Conservation (phyloP, 306 rosid genomes). For the Spatholobus suberectus region DNA sequence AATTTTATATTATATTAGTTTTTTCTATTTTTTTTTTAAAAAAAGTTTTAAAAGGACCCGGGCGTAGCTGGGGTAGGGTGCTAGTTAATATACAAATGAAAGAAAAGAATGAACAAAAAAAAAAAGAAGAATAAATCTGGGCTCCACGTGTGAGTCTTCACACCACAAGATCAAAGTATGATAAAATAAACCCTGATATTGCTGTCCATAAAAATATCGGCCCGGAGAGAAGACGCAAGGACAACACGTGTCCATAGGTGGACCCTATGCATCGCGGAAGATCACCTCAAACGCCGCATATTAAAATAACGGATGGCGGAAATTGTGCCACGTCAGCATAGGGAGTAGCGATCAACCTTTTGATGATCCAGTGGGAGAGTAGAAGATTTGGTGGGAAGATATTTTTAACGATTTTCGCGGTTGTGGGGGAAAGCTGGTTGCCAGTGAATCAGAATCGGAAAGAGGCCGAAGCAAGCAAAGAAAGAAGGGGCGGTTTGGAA, state of each 20-base stretch:
- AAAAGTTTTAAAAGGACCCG: too few relatives aligned
- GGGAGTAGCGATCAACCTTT: constrained; percentile 50
- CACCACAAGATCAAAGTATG: constrained; percentile 37
- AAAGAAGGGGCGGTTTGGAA: background rate
- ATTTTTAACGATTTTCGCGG: constrained; percentile 50
- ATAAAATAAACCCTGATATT: constrained; percentile 27
- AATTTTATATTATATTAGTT: too few relatives aligned
- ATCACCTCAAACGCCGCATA: background rate
- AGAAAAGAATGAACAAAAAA: background rate
- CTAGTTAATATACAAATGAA: too few relatives aligned
- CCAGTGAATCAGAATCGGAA: constrained; percentile 15
- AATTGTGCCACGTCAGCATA: constrained; percentile 45
- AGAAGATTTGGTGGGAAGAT: constrained; percentile 39
- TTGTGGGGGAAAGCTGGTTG: constrained; percentile 37
- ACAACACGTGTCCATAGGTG: constrained; percentile 31
- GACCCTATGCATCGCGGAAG: constrained; percentile 28
- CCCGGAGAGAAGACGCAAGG: background rate
- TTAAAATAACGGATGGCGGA: constrained; percentile 44
- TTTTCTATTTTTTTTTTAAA: too few relatives aligned
- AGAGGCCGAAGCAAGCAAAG: background rate
- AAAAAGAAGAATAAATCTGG: background rate
- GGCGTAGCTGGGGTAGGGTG: too few relatives aligned
- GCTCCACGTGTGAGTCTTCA: constrained; percentile 45
- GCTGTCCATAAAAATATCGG: constrained; percentile 42
- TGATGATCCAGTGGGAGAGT: constrained; percentile 30